These are phyloP conservation scores for Fusarium bactridioides DNA, from an alignment of 2,329 filamentous ascomycete species.

Conservation along the genomic window DNA sequence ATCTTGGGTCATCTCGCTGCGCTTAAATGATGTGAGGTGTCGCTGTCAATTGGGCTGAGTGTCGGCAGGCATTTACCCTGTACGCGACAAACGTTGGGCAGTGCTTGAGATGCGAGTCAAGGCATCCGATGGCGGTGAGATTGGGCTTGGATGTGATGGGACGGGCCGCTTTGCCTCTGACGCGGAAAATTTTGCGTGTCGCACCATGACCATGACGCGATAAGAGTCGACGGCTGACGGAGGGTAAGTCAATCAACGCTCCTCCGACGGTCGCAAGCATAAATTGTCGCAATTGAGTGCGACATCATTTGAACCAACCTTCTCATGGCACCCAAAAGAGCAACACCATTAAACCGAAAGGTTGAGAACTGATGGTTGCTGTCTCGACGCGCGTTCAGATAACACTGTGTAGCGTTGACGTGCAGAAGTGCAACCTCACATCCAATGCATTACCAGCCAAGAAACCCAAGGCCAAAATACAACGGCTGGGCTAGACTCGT, in stretches of 20 bases:
- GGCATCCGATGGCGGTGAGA: constrained; percentile 9
- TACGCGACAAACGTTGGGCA: background rate
- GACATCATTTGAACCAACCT: background rate
- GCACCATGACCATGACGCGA: background rate
- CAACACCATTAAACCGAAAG: background rate
- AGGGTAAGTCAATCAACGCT: background rate
- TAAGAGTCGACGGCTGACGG: background rate
- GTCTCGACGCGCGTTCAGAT: background rate
- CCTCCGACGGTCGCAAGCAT: background rate
- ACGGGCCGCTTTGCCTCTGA: constrained; percentile 14
- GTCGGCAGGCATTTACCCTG: constrained; percentile 17
- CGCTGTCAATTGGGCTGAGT: background rate
- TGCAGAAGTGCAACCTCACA: constrained; percentile 5
- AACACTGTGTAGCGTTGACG: constrained; percentile 7
- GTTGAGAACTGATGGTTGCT: background rate
- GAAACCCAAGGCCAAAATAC: background rate
- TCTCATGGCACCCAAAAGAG: too few relatives aligned
- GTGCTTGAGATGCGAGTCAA: background rate
- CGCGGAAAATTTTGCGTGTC: constrained; percentile 10
- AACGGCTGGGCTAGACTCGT: constrained; percentile 2
- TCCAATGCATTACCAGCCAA: background rate
- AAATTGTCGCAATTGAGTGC: background rate
- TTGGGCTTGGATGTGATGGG: background rate
- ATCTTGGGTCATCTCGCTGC: constrained; percentile 12
- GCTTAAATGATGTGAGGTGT: background rate